Percentiles rank a stretch among this genome's conserved stretches.
phyloP scores from a whole-genome alignment of 148 eudicot species.

The Vaccinium myrtillus region DNA sequence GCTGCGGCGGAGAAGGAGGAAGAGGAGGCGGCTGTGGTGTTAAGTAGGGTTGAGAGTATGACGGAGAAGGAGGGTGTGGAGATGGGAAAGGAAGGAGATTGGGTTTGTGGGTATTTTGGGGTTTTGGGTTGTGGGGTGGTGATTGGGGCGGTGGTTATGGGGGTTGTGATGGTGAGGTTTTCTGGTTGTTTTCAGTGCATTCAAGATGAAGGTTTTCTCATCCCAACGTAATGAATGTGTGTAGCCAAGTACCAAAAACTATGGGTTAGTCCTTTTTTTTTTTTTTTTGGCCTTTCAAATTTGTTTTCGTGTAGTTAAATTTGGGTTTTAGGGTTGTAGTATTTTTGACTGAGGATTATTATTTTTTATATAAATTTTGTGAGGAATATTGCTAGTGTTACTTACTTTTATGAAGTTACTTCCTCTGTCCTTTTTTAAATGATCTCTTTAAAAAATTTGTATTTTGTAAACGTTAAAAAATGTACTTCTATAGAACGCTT shows the following conservation, averaged over 20 bases:
- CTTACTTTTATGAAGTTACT: not conserved
- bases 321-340: not conserved
- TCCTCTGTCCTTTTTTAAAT: too few relatives aligned
- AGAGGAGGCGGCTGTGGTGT: not conserved
- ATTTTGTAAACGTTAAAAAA: too few relatives aligned
- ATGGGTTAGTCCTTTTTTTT: too few relatives aligned
- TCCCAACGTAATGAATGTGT: not conserved
- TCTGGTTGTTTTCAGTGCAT: not conserved
- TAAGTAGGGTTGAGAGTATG: not conserved
- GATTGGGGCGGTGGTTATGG: slow-evolving; percentile 13
- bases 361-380: too few relatives aligned
- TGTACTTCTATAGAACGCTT: too few relatives aligned
- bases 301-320: not conserved
- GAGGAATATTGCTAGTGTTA: not conserved
- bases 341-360: not conserved
- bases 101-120: slow-evolving; percentile 6
- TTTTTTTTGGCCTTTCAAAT: not conserved
- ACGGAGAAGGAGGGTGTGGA: not conserved
- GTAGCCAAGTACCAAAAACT: too few relatives aligned
- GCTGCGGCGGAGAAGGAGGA: not conserved
- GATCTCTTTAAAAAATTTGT: too few relatives aligned
- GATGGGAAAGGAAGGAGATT: not conserved
- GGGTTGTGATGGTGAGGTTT: not conserved
- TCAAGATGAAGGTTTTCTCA: not conserved
- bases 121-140: slow-evolving; percentile 7